Base-by-base conservation (phyloP, 2,329 filamentous ascomycete genomes). In the Penicillium freii region DNA sequence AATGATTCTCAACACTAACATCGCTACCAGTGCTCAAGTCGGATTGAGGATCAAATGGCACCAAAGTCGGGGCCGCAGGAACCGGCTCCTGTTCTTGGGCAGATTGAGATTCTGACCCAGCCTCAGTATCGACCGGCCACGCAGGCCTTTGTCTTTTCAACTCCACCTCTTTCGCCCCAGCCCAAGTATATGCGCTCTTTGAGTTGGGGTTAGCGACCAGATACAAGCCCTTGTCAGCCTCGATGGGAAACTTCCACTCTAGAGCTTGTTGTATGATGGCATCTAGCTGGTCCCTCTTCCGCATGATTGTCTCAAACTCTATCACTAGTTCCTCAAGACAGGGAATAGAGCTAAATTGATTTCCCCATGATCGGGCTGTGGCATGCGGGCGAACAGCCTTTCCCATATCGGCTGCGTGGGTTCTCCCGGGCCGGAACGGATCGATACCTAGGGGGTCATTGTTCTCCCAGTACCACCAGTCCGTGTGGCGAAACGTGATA, bases 381-480 rank as follows among this genome's bases (percentile, higher is more conserved):
- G 7, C 21, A 4, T 25, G 8, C 4, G 29, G 21, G 17, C 10
- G 19, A 31, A 15, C 10, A 15, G 17, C 29, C 15, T 15, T 25
- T 6, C 27, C 49, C 49, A 51, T 51, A 13, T 51, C 15, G 15
- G 39, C 17, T 9, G 39, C 49, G 11, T 2, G 39, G 21, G 49
- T 45, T 19, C 43, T 62, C 39, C 38, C 61, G n/a, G n/a, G 48
- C 57, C 47, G 64, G 57, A 33, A 66, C 53, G 69, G 69, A 57
- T 69, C 65, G n/a, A 71, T 63, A 2, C 60, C 66, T 17, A 72
- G 46, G 2, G 63, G 61, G n/a, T 66, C 61, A 44, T 61, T 60
- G 31, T 62, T 56, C 55, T 69, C 65, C 59, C 66, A 69, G 23
- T 53, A 64, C 69, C 69, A 71, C 69, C 69, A 72, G 53, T 72